phyloP scores from a whole-genome alignment of 306 rosid species.

The Senna tora region DNA sequence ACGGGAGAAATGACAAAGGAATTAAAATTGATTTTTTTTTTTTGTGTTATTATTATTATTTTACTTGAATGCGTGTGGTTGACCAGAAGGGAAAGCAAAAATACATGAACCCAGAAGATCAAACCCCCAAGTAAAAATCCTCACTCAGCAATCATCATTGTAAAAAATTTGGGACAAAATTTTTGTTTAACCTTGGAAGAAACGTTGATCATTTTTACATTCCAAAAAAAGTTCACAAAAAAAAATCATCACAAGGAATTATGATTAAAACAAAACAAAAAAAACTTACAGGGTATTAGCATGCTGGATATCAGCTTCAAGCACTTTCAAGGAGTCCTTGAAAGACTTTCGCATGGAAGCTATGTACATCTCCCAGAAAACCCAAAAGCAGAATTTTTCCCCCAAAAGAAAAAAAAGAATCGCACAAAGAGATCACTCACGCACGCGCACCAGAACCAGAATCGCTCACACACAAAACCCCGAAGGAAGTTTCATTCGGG shows the following conservation, averaged over 20 bases:
- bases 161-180: not conserved
- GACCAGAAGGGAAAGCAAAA: conserved; percentile 32
- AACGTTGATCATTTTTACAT: conserved; percentile 9
- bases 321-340: conserved; percentile 93
- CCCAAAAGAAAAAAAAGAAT: not conserved
- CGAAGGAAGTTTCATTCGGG: not conserved
- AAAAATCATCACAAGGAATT: conserved; percentile 1
- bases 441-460: not conserved
- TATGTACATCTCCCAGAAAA: conserved; percentile 63
- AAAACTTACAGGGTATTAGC: conserved; percentile 87
- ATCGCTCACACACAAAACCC: conserved; percentile 7
- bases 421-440: not conserved
- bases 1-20: not conserved
- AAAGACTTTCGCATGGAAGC: conserved; percentile 96
- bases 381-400: not conserved
- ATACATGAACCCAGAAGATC: conserved; percentile 31
- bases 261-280: not conserved
- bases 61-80: conserved; percentile 15
- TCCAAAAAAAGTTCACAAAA: not conserved
- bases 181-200: conserved; percentile 15
- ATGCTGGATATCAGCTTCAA: conserved; percentile 98
- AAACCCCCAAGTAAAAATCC: not conserved
- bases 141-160: conserved; percentile 23
- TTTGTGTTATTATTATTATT: not conserved
- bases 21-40: conserved; percentile 11